Evolutionary conservation across 306 rosid species (phyloP), one percentile per base, ranked within the genome.

Genomic region (Astragalus glycyphyllos): DNA sequence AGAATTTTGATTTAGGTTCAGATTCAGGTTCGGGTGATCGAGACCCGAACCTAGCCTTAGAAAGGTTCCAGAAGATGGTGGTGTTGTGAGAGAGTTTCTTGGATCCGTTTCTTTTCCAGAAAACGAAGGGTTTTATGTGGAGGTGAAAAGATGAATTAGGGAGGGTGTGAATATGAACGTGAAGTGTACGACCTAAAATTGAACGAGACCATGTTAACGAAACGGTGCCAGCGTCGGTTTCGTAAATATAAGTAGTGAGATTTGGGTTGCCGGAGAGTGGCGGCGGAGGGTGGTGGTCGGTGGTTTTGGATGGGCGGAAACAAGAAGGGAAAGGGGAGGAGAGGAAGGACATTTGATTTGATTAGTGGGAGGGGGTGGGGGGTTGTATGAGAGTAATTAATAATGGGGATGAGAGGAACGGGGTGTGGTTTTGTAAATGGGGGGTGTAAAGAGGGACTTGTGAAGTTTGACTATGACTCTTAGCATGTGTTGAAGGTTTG

Each of bases 131-230:
- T 11, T 80, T 87, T 73, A 89, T 42, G 74, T 65, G 88, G 58
- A 91, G 87, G 46, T 81, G 85, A 23, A 77, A 81, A 68, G 89
- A 13, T 85, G 94, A 76, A 26, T 26, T 26, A 60, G 76, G 54
- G 38, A 59, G 73, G 41, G 72, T 80, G 50, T 81, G 87, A 54
- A 85, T 85, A 50, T 78, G 70, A 14, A 92, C 70, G 46, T 84
- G 87, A 73, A 92, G 91, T n/a, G 96, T 82, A 38, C 89, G 96
- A 17, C 94, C 86, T 0, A 89, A 67, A 68, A 89, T 80, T 72
- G 96, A 87, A 58, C 91, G 94, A 0, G 94, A 92, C 98, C 98
- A 92, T 1, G 96, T 87, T 26, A 89, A 83, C 9, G 96, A 82
- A 62, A 92, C 82, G 53, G 83, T 67, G 45, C 94, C 97, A 29